Conservation (phyloP, 768 basidiomycete genomes). For the Boletus subparvulus region DNA sequence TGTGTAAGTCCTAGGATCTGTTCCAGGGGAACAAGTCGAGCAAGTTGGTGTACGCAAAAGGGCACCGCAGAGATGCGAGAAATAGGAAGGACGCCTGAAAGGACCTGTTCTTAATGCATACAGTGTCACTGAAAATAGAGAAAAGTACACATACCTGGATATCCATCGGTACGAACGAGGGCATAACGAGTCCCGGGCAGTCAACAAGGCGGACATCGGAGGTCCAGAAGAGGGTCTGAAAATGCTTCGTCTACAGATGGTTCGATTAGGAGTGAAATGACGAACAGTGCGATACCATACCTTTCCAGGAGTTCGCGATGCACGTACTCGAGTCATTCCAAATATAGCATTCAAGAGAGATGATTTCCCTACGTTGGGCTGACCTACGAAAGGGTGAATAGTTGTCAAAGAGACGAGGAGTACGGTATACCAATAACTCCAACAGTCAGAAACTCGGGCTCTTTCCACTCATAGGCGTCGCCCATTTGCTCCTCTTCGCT, state of each 20-base stretch:
- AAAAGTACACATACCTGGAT: conserved; percentile 53
- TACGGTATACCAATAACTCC: conserved; percentile 66
- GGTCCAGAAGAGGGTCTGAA: conserved; percentile 92
- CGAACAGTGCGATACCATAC: conserved; percentile 33
- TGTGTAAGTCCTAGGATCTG: conserved; percentile 58
- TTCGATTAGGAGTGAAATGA: background rate
- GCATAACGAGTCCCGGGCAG: conserved; percentile 94
- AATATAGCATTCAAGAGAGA: conserved; percentile 91
- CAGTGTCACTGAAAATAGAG: background rate
- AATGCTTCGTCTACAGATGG: conserved; percentile 77
- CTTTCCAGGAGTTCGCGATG: conserved; percentile 87
- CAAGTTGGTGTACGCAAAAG: conserved; percentile 73
- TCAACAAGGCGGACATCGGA: conserved; percentile 85
- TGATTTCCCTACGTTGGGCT: conserved; percentile 96
- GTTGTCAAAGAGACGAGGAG: background rate
- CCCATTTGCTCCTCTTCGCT: conserved; percentile 15
- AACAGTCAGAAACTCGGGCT: conserved; percentile 68
- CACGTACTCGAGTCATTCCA: conserved; percentile 71
- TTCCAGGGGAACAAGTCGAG: conserved; percentile 75
- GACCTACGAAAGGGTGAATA: conserved; percentile 46
- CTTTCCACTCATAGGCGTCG: conserved; percentile 29
- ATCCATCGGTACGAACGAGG: conserved; percentile 79
- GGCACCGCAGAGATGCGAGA: conserved; percentile 82
- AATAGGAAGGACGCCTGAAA: conserved; percentile 72
- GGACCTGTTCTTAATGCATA: conserved; percentile 43